These are phyloP conservation scores for Brettanomyces sp. DNA, from an alignment of 805 yeast genomes.

Conservation along the genomic window DNA sequence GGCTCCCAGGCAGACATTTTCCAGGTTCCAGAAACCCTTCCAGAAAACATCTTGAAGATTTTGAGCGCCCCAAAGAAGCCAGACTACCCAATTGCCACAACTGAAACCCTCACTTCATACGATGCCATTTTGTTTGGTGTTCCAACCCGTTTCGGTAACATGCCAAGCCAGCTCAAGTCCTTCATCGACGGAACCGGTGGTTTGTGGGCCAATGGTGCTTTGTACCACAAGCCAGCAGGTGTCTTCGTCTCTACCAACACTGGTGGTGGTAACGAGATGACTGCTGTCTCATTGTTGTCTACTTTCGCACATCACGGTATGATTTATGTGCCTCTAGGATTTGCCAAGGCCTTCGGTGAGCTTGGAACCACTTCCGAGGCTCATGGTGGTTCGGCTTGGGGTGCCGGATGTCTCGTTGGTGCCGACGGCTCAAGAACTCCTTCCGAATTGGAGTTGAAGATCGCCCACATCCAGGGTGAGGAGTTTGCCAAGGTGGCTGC, in stretches of 20 bases:
- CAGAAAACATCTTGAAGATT: conserved; percentile 42
- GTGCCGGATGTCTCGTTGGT: conserved; percentile 76
- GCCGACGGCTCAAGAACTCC: conserved; percentile 70
- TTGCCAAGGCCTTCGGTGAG: conserved; percentile 45
- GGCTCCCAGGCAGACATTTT: conserved; percentile 62
- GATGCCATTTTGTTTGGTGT: conserved; percentile 81
- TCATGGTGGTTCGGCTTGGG: conserved; percentile 82
- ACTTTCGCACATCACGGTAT: conserved; percentile 72
- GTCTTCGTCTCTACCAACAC: conserved; percentile 67
- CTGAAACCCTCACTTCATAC: conserved; percentile 47
- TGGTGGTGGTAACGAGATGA: conserved; percentile 80
- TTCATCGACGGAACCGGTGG: conserved; percentile 76
- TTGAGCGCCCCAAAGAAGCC: conserved; percentile 63
- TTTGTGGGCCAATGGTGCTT: conserved; percentile 67
- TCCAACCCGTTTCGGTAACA: conserved; percentile 78
- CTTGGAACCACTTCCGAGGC: conserved; percentile 49
- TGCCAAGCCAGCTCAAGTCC: conserved; percentile 69
- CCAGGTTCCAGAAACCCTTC: conserved; percentile 71
- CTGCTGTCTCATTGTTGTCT: conserved; percentile 56
- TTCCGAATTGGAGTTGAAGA: conserved; percentile 48
- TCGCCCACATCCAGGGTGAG: conserved; percentile 62
- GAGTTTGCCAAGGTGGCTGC: conserved; percentile 42
- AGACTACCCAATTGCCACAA: conserved; percentile 52
- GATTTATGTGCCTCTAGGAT: conserved; percentile 73
- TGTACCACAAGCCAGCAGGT: conserved; percentile 68